A percentile compares a stretch with the other conserved stretches of the same genome.
phyloP scores from a whole-genome alignment of 2,329 filamentous ascomycete genomes.

The Ophiostoma perfectum region DNA sequence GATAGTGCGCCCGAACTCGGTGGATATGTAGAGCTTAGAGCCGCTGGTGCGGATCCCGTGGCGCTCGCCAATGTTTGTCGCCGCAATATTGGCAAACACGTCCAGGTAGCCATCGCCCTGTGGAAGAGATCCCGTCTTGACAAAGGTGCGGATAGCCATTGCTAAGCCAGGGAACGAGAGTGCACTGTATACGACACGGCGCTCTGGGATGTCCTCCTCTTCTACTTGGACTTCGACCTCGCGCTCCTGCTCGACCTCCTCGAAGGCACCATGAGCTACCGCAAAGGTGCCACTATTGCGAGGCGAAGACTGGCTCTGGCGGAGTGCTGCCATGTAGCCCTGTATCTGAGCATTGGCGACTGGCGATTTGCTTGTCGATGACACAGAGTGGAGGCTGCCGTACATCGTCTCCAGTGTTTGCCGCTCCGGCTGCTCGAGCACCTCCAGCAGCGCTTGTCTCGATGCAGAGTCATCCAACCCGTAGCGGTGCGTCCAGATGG shows the following conservation, averaged over 20 bases:
- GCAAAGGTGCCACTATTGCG: not conserved
- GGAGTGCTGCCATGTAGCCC: not conserved
- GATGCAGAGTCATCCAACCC: constrained; percentile 37
- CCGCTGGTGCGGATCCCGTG: constrained; percentile 17
- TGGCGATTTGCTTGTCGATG: too few relatives aligned
- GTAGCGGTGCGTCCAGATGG: constrained; percentile 38
- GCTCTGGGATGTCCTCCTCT: constrained; percentile 38
- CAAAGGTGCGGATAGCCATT: constrained; percentile 16
- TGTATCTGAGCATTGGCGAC: not conserved
- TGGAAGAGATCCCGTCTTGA: constrained; percentile 16
- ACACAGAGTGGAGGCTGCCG: constrained; percentile 24
- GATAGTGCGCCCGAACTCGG: constrained; percentile 47
- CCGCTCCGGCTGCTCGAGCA: constrained; percentile 48
- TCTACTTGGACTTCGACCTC: constrained; percentile 57
- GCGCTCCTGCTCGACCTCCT: constrained; percentile 56
- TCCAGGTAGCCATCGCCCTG: not conserved
- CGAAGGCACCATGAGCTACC: constrained; percentile 38
- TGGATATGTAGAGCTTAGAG: constrained; percentile 36
- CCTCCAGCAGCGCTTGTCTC: constrained; percentile 38
- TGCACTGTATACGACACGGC: not conserved
- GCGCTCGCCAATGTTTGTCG: constrained; percentile 14
- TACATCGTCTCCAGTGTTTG: constrained; percentile 57
- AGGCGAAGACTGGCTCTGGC: not conserved
- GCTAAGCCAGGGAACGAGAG: constrained; percentile 20
- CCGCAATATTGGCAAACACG: constrained; percentile 16